phyloP scores from a whole-genome alignment of 257 asterid genomes.

The Orobanche coerulescens region DNA sequence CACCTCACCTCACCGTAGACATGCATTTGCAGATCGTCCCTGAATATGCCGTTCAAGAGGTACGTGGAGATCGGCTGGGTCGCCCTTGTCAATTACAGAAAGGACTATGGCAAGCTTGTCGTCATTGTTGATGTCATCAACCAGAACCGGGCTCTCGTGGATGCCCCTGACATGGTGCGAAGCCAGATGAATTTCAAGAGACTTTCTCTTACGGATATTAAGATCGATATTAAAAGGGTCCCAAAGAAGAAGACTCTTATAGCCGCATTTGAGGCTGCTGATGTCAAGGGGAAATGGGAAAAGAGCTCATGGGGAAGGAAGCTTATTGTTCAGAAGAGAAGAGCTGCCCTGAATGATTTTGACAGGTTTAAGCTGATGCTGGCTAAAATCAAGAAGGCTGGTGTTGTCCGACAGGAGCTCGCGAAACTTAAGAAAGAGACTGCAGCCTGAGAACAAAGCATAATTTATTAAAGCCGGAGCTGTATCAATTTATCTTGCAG shows the following conservation, averaged over 20 bases:
- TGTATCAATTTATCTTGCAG: slow-evolving; percentile 9
- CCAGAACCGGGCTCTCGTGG: slow-evolving; percentile 89
- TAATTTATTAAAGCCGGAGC: not conserved
- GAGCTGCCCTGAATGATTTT: not conserved
- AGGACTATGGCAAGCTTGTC: slow-evolving; percentile 82
- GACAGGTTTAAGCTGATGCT: too few relatives aligned
- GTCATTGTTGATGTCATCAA: slow-evolving; percentile 87
- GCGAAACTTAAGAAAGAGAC: slow-evolving; percentile 61
- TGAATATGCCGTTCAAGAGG: slow-evolving; percentile 80
- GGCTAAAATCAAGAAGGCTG: slow-evolving; percentile 70
- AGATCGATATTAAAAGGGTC: not conserved
- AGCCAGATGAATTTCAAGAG: slow-evolving; percentile 5
- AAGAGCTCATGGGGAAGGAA: slow-evolving; percentile 9
- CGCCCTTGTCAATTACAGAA: slow-evolving; percentile 76
- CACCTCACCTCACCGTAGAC: not conserved
- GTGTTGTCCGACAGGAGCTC: slow-evolving; percentile 83
- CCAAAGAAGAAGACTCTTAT: slow-evolving; percentile 6
- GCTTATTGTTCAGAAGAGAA: not conserved
- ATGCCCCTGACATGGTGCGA: not conserved
- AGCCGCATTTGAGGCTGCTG: not conserved
- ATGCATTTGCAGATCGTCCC: slow-evolving; percentile 7
- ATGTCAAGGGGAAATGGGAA: slow-evolving; percentile 6
- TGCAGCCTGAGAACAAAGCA: slow-evolving; percentile 24
- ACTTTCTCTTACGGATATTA: not conserved
- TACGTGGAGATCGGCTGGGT: slow-evolving; percentile 93